phyloP scores from a whole-genome alignment of 495 filamentous ascomycete genomes.

The Geoglossum glabrum region DNA sequence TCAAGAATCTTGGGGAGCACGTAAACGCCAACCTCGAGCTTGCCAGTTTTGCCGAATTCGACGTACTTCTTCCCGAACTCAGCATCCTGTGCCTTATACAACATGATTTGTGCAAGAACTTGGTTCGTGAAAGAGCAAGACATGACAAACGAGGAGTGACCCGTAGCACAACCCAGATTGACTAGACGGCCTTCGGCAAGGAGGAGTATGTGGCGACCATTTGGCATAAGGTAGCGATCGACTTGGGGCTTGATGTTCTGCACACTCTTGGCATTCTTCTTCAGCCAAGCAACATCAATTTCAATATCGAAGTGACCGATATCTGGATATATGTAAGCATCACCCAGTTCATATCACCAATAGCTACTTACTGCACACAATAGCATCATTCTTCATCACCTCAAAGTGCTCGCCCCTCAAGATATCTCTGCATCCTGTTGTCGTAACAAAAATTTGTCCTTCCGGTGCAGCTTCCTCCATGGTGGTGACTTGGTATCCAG shows the following conservation, averaged over 20 bases:
- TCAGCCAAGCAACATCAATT: constrained; percentile 99
- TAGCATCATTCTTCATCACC: constrained; percentile 93
- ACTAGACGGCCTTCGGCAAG: constrained; percentile 96
- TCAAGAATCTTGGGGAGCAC: constrained; percentile 97
- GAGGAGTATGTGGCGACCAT: constrained; percentile 91
- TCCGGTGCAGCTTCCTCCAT: constrained; percentile 83
- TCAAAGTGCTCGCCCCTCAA: constrained; percentile 83
- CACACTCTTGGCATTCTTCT: constrained; percentile 76
- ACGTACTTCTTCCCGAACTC: constrained; percentile 82
- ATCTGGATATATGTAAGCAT: constrained; percentile 29
- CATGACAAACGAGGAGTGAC: constrained; percentile 99
- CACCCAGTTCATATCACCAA: background rate
- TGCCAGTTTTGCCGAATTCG: constrained; percentile 81
- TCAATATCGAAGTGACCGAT: constrained; percentile 99
- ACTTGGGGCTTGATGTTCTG: constrained; percentile 99
- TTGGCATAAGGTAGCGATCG: constrained; percentile 88
- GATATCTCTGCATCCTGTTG: constrained; percentile 97
- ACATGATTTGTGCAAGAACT: constrained; percentile 95
- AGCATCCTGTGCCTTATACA: constrained; percentile 81
- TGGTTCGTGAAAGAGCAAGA: constrained; percentile 99
- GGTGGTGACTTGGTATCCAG: constrained; percentile 86
- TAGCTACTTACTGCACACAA: constrained; percentile 76
- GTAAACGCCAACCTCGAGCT: constrained; percentile 83
- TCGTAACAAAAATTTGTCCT: constrained; percentile 98
- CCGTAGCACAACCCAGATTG: constrained; percentile 96